A percentile compares a stretch with the other conserved stretches of the same genome.
Evolutionary conservation across 2,329 filamentous ascomycete genomes (phyloP).

Genomic region (Neonectria neomacrospora): DNA sequence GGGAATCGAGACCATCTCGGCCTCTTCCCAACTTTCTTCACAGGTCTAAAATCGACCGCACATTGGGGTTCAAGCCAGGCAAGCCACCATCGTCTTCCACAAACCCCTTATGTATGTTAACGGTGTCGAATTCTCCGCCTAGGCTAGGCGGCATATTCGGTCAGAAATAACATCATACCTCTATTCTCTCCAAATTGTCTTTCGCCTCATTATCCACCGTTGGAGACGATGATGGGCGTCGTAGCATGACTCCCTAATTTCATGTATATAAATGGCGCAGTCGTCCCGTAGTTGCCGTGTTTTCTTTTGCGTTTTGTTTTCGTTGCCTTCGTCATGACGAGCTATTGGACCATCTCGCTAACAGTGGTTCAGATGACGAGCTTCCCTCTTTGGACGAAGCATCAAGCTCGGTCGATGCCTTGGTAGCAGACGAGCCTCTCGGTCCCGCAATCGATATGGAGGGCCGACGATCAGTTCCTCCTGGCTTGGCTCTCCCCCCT

Average conservation of each 20-base stretch:
- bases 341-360: constrained; percentile 50
- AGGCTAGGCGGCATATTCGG: constrained; percentile 50
- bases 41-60: constrained; percentile 37
- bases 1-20: constrained; percentile 40
- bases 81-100: constrained; percentile 78
- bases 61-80: constrained; percentile 59
- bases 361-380: constrained; percentile 69
- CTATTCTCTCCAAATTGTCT: constrained; percentile 51
- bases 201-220: constrained; percentile 52
- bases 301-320: constrained; percentile 40
- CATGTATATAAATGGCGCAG: constrained; percentile 57
- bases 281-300: constrained; percentile 43
- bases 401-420: constrained; percentile 71
- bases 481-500: constrained; percentile 45
- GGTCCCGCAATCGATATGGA: constrained; percentile 28
- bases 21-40: constrained; percentile 35
- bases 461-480: constrained; percentile 44
- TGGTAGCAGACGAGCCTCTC: constrained; percentile 69
- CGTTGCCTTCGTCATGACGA: constrained; percentile 33
- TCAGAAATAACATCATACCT: constrained; percentile 56
- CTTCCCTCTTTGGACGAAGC: constrained; percentile 70
- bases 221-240: constrained; percentile 73
- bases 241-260: constrained; percentile 59
- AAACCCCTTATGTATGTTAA: constrained; percentile 74
- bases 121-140: constrained; percentile 49